A percentile compares a stretch with the other conserved stretches of the same genome.
Evolutionary conservation across 2,329 filamentous ascomycete genomes (phyloP).

Genomic region (Stemphylium beticola): DNA sequence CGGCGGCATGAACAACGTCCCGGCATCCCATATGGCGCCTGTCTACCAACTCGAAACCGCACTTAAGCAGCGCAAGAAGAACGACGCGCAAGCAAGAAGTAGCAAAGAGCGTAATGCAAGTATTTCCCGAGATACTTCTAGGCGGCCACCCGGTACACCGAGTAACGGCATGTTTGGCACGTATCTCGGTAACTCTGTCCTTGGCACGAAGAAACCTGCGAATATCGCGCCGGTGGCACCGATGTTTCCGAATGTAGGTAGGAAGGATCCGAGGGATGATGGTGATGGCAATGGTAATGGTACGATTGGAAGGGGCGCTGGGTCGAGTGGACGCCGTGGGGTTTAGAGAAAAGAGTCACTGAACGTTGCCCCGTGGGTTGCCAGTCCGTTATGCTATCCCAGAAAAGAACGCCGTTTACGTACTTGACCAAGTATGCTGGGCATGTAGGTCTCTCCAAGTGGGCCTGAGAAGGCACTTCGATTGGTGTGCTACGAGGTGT

Average conservation of each 20-base stretch:
- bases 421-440: no score
- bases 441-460: no score
- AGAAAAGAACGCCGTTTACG: no score
- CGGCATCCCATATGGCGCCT: neutral
- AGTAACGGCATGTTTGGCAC: neutral
- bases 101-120: no score
- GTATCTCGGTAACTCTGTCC: conserved; percentile 21
- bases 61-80: neutral
- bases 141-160: neutral
- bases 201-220: conserved; percentile 21
- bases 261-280: conserved; percentile 14
- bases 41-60: conserved; percentile 1
- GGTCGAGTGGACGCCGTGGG: no score
- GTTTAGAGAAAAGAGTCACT: no score
- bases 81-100: neutral
- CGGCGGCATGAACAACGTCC: neutral
- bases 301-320: no score
- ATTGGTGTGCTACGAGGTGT: no score
- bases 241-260: conserved; percentile 17
- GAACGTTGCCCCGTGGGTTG: no score
- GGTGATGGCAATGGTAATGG: no score
- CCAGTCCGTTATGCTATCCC: no score
- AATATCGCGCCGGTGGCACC: conserved; percentile 28
- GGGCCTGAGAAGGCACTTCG: no score
- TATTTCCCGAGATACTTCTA: neutral